Evolutionary conservation across 495 filamentous ascomycete species (phyloP).

Genomic region (Penicillium taxi): DNA sequence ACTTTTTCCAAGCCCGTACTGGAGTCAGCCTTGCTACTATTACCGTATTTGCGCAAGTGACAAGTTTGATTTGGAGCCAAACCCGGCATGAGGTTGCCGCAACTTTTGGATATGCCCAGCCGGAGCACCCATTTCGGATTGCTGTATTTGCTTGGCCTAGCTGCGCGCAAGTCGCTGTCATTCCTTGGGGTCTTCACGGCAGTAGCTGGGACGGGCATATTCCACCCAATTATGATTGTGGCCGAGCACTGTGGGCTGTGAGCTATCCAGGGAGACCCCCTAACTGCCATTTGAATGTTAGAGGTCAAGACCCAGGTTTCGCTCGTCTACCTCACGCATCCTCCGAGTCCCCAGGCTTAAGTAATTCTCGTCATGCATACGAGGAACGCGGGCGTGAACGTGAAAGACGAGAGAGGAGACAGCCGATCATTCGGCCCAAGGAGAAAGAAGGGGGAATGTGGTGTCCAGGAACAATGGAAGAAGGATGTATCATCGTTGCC

Average conservation of each 20-base stretch:
- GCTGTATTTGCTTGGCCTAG: constrained; percentile 95
- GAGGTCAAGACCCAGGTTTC: constrained; percentile 7
- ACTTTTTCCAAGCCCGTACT: constrained; percentile 86
- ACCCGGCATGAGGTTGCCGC: constrained; percentile 81
- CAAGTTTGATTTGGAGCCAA: constrained; percentile 82
- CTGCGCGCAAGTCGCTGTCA: constrained; percentile 77
- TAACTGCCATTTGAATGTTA: constrained; percentile 9
- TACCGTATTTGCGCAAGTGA: constrained; percentile 88
- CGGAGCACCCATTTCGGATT: constrained; percentile 83
- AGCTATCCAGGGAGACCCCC: constrained; percentile 37
- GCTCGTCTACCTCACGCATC: background rate
- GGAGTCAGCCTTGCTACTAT: constrained; percentile 85
- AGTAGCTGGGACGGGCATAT: constrained; percentile 59
- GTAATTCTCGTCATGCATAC: background rate
- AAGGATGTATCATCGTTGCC: constrained; percentile 91
- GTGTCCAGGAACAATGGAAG: constrained; percentile 55
- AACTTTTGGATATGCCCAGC: constrained; percentile 92
- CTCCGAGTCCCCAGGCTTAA: background rate
- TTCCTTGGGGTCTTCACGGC: constrained; percentile 81
- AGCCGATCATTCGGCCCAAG: constrained; percentile 30
- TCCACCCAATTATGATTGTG: constrained; percentile 21
- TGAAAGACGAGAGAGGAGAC: too few species aligned
- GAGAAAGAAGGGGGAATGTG: constrained; percentile 45
- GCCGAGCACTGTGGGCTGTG: constrained; percentile 41
- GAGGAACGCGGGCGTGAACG: constrained; percentile 6